Evolutionary conservation across 768 basidiomycete genomes (phyloP).

Genomic region (Rhodotorula graminis): DNA sequence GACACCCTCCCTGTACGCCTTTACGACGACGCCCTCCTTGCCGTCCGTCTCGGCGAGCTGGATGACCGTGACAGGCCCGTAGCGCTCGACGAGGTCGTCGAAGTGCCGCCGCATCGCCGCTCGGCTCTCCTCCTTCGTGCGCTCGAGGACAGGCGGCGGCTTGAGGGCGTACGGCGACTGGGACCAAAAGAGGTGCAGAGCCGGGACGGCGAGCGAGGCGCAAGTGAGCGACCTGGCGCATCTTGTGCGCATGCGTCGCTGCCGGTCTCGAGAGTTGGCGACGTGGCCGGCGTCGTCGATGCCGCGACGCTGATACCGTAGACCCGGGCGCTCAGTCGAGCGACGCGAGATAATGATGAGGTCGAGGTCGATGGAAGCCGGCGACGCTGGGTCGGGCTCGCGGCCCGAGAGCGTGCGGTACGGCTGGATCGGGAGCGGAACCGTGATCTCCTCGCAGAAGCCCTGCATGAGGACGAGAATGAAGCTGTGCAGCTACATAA

Average conservation of each 20-base stretch:
- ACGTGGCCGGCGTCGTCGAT: constrained; percentile 61
- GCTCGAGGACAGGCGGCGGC: constrained; percentile 42
- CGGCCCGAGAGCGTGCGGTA: constrained; percentile 19
- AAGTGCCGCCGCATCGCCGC: constrained; percentile 39
- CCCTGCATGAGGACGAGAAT: constrained; percentile 26
- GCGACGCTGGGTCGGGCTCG: background rate
- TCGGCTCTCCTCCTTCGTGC: constrained; percentile 35
- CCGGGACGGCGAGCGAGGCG: constrained; percentile 77
- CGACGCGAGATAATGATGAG: constrained; percentile 80
- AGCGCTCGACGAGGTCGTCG: constrained; percentile 29
- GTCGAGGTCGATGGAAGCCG: constrained; percentile 52
- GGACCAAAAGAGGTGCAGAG: constrained; percentile 49
- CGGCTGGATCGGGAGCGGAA: constrained; percentile 21
- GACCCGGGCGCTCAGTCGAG: constrained; percentile 80
- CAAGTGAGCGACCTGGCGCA: too few species aligned
- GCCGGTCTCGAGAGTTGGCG: constrained; percentile 53
- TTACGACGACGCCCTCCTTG: constrained; percentile 74
- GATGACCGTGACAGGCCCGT: constrained; percentile 61
- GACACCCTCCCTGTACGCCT: constrained; percentile 68
- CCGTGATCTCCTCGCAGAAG: constrained; percentile 10
- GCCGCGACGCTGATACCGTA: constrained; percentile 90
- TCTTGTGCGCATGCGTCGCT: too few species aligned
- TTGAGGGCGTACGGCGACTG: constrained; percentile 42
- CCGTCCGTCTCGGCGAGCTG: constrained; percentile 89
- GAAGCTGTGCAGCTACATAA: constrained; percentile 27